Evolutionary conservation across 2,329 filamentous ascomycete species (phyloP), one percentile per base, ranked within the genome.

Genomic region (Hypoxylon sp.): DNA sequence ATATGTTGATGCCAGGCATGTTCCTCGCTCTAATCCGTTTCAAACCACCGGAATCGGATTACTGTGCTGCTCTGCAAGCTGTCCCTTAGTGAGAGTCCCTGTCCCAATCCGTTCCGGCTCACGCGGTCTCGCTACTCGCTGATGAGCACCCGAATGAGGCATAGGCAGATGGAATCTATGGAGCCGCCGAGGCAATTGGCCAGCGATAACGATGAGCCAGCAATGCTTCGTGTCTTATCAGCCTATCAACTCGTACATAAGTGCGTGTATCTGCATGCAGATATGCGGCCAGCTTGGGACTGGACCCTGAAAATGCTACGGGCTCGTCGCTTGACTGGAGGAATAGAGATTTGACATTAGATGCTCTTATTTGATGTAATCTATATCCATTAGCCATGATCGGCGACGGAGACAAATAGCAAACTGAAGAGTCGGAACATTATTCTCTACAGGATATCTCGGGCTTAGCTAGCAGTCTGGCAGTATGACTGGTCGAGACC

Each of bases 61-160:
- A 51, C 42, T 45, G 40, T 41, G 23, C 5, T 24, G 20, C n/a
- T 46, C 35, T 10, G 15, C 6, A 26, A 24, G 11, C 35, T 33
- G 37, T 17, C 26, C 18, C 29, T 38, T 27, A 43, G 38, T 52
- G 48, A n/a, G 37, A 29, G 52, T 29, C 23, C 20, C 31, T 35
- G 52, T 60, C 56, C 42, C 37, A 58, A 60, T 63, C 57, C 53
- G 57, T 58, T 63, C 57, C 60, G 60, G 60, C 53, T 55, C 60
- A 63, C 60, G 60, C 60, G 56, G 60, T 55, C n/a, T n/a, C n/a
- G n/a, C n/a, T n/a, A n/a, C n/a, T n/a, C 60, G 57, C 43, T 50
- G 60, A 63, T 60, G 56, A 63, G n/a, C 38, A 58, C 53, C 60
- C 43, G 52, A 63, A 63, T 21, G 13, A 42, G 43, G 60, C n/a